Evolutionary conservation across 108 stramenopile genomes (phyloP).

Genomic region (Skeletonema menzelii): DNA sequence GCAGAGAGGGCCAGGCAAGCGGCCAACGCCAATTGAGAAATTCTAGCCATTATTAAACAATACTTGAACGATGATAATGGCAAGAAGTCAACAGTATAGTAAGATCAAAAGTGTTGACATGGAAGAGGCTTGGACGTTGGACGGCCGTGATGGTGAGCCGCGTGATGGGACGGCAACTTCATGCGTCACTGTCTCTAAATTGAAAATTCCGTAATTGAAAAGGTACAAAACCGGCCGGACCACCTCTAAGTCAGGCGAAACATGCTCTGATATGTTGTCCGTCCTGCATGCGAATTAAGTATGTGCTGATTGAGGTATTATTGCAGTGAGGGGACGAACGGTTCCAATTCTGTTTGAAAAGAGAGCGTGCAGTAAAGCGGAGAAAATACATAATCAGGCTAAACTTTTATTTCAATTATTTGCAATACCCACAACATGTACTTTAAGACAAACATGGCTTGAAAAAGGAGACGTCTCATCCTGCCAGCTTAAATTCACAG

Average conservation of each 20-base stretch:
- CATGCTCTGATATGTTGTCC: too few species aligned
- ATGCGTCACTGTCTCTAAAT: neutral
- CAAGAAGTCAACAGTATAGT: neutral
- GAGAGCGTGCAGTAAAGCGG: too few species aligned
- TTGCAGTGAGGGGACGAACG: too few species aligned
- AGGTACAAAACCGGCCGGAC: neutral
- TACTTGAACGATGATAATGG: too few species aligned
- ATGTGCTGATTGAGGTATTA: too few species aligned
- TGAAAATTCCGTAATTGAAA: neutral
- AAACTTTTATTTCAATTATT: neutral
- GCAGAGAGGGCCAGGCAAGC: conserved; percentile 29
- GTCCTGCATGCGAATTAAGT: too few species aligned
- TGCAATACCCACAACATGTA: neutral
- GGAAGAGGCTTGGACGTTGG: neutral
- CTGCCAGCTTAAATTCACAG: neutral
- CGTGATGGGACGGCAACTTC: neutral
- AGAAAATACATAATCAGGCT: neutral
- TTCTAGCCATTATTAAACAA: conserved; percentile 23
- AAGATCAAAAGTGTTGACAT: neutral
- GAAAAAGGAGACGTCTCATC: neutral
- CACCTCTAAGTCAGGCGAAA: too few species aligned
- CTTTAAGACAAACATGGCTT: neutral
- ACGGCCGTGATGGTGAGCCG: neutral
- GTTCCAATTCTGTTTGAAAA: too few species aligned
- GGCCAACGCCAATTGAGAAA: conserved; percentile 35